phyloP scores from a whole-genome alignment of 1,139 yeast genomes.

The Blastobotrys niveus region DNA sequence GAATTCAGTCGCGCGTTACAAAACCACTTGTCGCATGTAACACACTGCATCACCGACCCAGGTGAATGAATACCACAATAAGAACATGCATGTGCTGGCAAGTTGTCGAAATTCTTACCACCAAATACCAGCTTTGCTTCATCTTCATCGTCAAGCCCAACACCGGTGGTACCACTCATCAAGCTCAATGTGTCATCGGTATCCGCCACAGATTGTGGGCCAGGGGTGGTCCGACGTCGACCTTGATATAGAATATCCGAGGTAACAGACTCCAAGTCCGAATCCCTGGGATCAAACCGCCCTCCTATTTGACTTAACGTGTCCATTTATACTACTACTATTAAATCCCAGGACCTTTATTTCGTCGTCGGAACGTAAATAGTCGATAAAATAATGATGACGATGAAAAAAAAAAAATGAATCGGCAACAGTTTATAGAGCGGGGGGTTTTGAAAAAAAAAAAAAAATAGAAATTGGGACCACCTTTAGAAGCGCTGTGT shows the following conservation, averaged over 20 bases:
- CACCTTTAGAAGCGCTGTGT: background rate
- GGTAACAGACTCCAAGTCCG: constrained; percentile 27
- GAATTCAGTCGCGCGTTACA: constrained; percentile 69
- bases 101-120: constrained; percentile 11
- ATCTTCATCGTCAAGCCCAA: background rate
- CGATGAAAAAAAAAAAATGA: no score
- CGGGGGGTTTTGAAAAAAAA: no score
- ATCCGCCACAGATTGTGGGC: constrained; percentile 7
- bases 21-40: constrained; percentile 79
- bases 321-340: constrained; percentile 24
- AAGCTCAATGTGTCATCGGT: constrained; percentile 14
- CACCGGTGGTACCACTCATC: constrained; percentile 12
- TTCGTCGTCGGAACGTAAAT: no score
- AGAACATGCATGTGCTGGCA: constrained; percentile 35
- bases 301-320: constrained; percentile 26
- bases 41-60: constrained; percentile 67
- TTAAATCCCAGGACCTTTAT: no score
- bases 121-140: background rate
- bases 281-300: constrained; percentile 24
- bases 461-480: no score
- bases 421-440: no score
- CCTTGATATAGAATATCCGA: constrained; percentile 30
- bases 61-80: constrained; percentile 76
- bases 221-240: constrained; percentile 18
- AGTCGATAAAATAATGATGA: no score